These are phyloP conservation scores for Phialophora verrucosa DNA, from an alignment of 2,329 filamentous ascomycete genomes.

Conservation along the genomic window DNA sequence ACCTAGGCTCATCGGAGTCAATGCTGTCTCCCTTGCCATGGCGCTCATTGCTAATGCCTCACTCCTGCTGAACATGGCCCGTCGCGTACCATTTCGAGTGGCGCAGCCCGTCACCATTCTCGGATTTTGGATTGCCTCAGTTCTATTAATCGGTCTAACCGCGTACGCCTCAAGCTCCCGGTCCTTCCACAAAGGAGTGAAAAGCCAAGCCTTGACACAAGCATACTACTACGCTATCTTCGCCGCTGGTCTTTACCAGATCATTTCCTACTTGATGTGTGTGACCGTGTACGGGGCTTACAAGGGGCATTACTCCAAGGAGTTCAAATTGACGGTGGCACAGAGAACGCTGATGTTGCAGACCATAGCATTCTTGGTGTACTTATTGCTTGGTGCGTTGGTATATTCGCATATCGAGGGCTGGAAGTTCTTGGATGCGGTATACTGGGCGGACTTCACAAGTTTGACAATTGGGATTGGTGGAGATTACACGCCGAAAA, in stretches of 20 bases:
- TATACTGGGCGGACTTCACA: constrained; percentile 64
- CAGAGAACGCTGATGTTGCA: constrained; percentile 61
- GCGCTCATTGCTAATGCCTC: constrained; percentile 62
- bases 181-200: constrained; percentile 46
- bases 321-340: constrained; percentile 61
- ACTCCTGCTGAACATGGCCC: constrained; percentile 65
- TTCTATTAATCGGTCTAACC: constrained; percentile 61
- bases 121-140: constrained; percentile 63
- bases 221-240: constrained; percentile 67
- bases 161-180: constrained; percentile 47
- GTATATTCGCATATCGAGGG: constrained; percentile 53
- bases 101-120: constrained; percentile 65
- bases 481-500: constrained; percentile 57
- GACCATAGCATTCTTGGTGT: constrained; percentile 50
- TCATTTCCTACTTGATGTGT: constrained; percentile 61
- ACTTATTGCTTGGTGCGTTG: constrained; percentile 48
- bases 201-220: constrained; percentile 58
- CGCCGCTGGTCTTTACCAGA: constrained; percentile 62
- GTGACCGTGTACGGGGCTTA: constrained; percentile 63
- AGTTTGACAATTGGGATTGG: constrained; percentile 62
- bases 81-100: constrained; percentile 59
- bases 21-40: constrained; percentile 60
- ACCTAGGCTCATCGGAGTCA: constrained; percentile 58
- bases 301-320: constrained; percentile 59
- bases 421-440: constrained; percentile 60